phyloP scores from a whole-genome alignment of 345 rosid species.

The Orychophragmus violaceus region DNA sequence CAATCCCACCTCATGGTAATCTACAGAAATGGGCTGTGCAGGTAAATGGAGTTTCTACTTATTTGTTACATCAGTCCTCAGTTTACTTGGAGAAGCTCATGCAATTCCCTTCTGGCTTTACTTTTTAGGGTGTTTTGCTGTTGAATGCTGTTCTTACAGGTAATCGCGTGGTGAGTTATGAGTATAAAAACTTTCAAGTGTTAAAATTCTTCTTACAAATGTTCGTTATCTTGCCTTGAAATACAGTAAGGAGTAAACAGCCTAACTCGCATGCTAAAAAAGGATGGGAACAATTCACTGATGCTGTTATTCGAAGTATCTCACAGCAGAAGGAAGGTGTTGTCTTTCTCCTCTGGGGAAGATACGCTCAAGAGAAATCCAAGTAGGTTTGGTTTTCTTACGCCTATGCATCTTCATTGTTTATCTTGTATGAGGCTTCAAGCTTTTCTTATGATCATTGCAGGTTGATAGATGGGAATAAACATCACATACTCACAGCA shows the following conservation, averaged over 20 bases:
- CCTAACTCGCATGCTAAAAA: constrained; percentile 94
- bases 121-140: constrained; percentile 71
- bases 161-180: constrained; percentile 2
- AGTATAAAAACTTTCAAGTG: not conserved
- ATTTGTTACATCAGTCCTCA: not conserved
- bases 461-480: constrained; percentile 83
- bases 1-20: constrained; percentile 84
- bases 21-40: constrained; percentile 83
- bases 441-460: not conserved
- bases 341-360: constrained; percentile 94
- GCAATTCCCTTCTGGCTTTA: not conserved
- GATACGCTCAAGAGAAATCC: constrained; percentile 81
- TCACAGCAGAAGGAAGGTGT: constrained; percentile 88
- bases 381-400: constrained; percentile 37
- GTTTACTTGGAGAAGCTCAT: constrained; percentile 1
- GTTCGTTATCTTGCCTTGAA: not conserved
- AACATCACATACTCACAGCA: constrained; percentile 88
- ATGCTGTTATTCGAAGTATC: constrained; percentile 72
- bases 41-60: constrained; percentile 35
- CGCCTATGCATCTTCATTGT: not conserved
- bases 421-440: not conserved
- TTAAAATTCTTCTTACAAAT: not conserved
- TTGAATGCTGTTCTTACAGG: constrained; percentile 93
- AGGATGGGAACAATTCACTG: constrained; percentile 98
- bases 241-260: constrained; percentile 73